A percentile compares a stretch with the other conserved stretches of the same genome.
Evolutionary conservation across 257 asterid genomes (phyloP).

Genomic region (Linaria vulgaris): DNA sequence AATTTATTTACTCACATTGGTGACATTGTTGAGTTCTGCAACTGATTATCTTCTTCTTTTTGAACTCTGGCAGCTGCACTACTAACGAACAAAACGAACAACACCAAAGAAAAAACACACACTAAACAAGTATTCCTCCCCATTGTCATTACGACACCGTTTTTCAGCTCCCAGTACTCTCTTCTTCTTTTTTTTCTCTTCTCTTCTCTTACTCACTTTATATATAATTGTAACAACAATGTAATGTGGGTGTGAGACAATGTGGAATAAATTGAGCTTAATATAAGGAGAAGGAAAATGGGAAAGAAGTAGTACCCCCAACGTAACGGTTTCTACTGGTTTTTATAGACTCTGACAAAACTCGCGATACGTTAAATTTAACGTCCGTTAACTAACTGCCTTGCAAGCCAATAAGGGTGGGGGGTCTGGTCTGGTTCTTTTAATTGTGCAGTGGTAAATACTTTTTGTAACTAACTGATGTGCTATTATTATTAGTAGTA

Average conservation of each 20-base stretch:
- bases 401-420: no score
- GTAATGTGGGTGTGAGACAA: background rate
- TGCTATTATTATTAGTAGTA: no score
- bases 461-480: slow-evolving; percentile 38
- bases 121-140: slow-evolving; percentile 44
- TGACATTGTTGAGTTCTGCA: slow-evolving; percentile 54
- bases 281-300: slow-evolving; percentile 28
- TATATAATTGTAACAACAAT: background rate
- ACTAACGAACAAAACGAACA: slow-evolving; percentile 45
- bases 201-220: slow-evolving; percentile 19
- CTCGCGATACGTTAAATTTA: slow-evolving; percentile 32
- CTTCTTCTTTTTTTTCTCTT: slow-evolving; percentile 11
- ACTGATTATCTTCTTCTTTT: slow-evolving; percentile 22
- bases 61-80: slow-evolving; percentile 25
- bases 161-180: background rate
- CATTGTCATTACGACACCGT: slow-evolving; percentile 29
- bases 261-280: slow-evolving; percentile 18
- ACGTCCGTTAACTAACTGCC: slow-evolving; percentile 54
- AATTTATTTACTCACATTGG: slow-evolving; percentile 38
- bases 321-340: slow-evolving; percentile 48
- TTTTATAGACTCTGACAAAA: slow-evolving; percentile 39
- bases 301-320: slow-evolving; percentile 39
- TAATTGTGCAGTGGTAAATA: slow-evolving; percentile 15
- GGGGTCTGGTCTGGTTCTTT: background rate
- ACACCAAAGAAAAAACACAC: slow-evolving; percentile 31